These are phyloP conservation scores for Penicillium sp. DNA, from an alignment of 2,329 filamentous ascomycete species.

Conservation along the genomic window DNA sequence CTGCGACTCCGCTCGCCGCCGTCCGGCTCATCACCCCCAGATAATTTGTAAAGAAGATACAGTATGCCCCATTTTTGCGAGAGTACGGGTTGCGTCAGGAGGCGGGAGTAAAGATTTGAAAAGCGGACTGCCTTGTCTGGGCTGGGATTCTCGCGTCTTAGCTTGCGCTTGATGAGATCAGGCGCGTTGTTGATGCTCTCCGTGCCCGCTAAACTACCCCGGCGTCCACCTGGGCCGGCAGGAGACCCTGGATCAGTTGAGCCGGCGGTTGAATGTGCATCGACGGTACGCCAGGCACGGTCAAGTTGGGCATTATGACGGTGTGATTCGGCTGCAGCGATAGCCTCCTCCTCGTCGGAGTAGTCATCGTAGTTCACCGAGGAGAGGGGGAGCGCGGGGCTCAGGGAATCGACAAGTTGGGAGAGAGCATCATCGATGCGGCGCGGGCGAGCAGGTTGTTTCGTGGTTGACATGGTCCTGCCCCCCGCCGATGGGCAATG, in stretches of 20 bases:
- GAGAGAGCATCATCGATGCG: conserved; percentile 50
- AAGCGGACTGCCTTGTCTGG: conserved; percentile 79
- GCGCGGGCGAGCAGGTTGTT: conserved; percentile 41
- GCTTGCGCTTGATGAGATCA: conserved; percentile 86
- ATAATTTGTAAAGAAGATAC: conserved; percentile 83
- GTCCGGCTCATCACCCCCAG: conserved; percentile 48
- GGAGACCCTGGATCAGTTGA: conserved; percentile 32
- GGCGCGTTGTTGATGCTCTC: conserved; percentile 81
- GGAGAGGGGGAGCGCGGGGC: conserved; percentile 40
- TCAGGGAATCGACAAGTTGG: conserved; percentile 48
- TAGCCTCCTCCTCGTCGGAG: conserved; percentile 39
- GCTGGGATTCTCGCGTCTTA: conserved; percentile 76
- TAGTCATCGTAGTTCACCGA: conserved; percentile 34
- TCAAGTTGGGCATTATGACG: conserved; percentile 41
- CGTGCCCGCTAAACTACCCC: conserved; percentile 36
- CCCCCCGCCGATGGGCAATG: conserved; percentile 11
- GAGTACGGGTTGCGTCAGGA: conserved; percentile 88
- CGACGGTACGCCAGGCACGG: conserved; percentile 44
- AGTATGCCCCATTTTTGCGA: conserved; percentile 97
- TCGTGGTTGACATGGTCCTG: conserved; percentile 33
- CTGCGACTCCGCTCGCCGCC: conserved; percentile 38
- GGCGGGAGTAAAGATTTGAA: conserved; percentile 85
- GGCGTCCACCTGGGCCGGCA: conserved; percentile 26
- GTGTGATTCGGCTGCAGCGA: conserved; percentile 42
- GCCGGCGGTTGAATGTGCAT: conserved; percentile 30